Conservation (phyloP, 179 eudicot species). For the Silene vulgaris region DNA sequence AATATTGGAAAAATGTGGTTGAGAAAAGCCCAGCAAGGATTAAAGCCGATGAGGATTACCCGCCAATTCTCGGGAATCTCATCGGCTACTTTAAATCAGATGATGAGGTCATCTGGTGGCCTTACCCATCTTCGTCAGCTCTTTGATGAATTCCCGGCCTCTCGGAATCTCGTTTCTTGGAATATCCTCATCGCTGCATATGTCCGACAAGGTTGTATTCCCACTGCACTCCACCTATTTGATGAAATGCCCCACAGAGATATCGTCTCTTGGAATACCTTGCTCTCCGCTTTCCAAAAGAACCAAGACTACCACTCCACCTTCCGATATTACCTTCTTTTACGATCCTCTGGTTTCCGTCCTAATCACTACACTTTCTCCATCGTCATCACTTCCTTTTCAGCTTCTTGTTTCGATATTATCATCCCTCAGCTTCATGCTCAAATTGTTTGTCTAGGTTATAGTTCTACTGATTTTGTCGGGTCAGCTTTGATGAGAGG, state of each 20-base stretch:
- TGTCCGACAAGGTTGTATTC: constrained; percentile 31
- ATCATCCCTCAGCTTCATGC: constrained; percentile 69
- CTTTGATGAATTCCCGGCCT: constrained; percentile 40
- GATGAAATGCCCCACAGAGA: constrained; percentile 69
- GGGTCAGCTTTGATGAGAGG: constrained; percentile 68
- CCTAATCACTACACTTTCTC: constrained; percentile 57
- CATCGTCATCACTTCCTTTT: constrained; percentile 38
- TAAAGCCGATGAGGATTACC: not conserved
- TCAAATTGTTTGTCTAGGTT: constrained; percentile 32
- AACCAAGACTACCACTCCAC: constrained; percentile 23
- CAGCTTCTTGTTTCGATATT: constrained; percentile 26
- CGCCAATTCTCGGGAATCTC: constrained; percentile 9
- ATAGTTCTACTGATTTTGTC: constrained; percentile 39
- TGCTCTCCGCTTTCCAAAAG: constrained; percentile 47
- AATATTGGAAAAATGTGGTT: not conserved
- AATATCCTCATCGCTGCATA: constrained; percentile 46
- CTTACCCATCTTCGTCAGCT: constrained; percentile 40
- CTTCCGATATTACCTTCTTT: constrained; percentile 31
- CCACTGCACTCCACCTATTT: constrained; percentile 48
- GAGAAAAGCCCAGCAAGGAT: not conserved
- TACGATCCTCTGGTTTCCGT: constrained; percentile 33
- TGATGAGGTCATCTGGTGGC: constrained; percentile 31
- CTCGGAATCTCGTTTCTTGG: constrained; percentile 50
- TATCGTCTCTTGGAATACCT: constrained; percentile 63
- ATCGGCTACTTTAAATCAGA: constrained; percentile 32